Percentiles rank a stretch among this genome's conserved stretches.
Conservation (phyloP, 108 stramenopile genomes). For the Skeletonema potamos region DNA sequence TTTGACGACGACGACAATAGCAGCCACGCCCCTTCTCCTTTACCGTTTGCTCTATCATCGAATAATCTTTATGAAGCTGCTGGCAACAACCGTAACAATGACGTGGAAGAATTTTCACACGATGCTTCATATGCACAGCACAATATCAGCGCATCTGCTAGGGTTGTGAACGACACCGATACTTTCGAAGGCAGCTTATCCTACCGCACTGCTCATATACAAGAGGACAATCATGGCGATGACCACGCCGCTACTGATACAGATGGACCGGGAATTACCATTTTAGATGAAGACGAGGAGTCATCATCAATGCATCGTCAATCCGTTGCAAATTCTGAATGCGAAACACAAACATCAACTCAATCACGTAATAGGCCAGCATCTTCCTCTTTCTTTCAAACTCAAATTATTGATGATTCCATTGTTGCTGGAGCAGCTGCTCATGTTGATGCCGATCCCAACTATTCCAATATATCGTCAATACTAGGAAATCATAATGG, state of each 20-base stretch:
- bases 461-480: background rate
- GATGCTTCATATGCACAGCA: background rate
- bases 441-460: background rate
- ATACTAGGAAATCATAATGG: background rate
- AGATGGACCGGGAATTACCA: background rate
- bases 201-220: background rate
- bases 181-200: background rate
- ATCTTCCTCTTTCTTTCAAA: constrained; percentile 1
- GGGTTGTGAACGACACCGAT: background rate
- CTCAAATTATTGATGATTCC: background rate
- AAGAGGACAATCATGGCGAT: background rate
- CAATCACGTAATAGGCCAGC: background rate
- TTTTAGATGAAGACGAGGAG: background rate
- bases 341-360: background rate
- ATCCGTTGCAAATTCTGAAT: background rate
- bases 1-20: background rate
- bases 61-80: background rate
- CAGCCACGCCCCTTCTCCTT: background rate
- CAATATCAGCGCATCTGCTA: background rate
- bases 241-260: background rate
- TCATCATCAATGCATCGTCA: background rate
- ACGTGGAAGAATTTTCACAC: background rate
- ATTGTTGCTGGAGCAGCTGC: background rate
- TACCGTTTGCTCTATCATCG: background rate
- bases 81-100: background rate